A percentile compares a stretch with the other conserved stretches of the same genome.
Conservation (phyloP, 106 monocot genomes). For the Hemerocallis citrina region DNA sequence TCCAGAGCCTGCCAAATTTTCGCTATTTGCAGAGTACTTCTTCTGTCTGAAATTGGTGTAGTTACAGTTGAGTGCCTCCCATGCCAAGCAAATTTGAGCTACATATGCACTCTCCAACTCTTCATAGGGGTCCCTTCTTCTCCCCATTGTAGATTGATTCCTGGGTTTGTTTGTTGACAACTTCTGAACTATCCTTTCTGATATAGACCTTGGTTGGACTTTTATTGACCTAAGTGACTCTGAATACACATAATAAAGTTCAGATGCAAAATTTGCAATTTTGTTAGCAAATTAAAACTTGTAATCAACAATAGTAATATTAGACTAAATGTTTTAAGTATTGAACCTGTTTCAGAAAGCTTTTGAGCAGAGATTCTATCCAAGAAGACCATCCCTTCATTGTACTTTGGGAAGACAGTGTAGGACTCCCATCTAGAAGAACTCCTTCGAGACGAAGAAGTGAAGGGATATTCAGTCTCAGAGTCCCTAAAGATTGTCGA, state of each 20-base stretch:
- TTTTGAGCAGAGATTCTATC: constrained; percentile 70
- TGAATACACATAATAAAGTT: no score
- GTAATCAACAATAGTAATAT: no score
- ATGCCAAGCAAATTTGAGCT: constrained; percentile 84
- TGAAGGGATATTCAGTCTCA: constrained; percentile 77
- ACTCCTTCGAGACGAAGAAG: constrained; percentile 84
- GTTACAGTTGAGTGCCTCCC: constrained; percentile 95
- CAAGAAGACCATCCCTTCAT: constrained; percentile 88
- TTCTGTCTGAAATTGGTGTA: constrained; percentile 41
- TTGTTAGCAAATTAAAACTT: no score
- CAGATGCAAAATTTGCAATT: no score
- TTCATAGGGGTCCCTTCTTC: constrained; percentile 43
- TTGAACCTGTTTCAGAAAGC: constrained; percentile 77
- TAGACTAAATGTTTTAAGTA: no score
- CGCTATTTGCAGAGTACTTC: neutral
- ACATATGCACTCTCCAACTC: constrained; percentile 87
- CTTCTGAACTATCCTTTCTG: constrained; percentile 66
- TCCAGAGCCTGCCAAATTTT: constrained; percentile 6
- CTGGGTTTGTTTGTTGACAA: constrained; percentile 29
- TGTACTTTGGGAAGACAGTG: constrained; percentile 67
- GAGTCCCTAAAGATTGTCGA: constrained; percentile 67
- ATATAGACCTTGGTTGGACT: constrained; percentile 62
- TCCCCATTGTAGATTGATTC: constrained; percentile 1
- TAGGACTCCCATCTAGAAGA: constrained; percentile 85
- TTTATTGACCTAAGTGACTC: constrained; percentile 64